A percentile compares a stretch with the other conserved stretches of the same genome.
These are phyloP conservation scores for Priceomyces medius DNA, from an alignment of 805 yeast species.

Conservation along the genomic window DNA sequence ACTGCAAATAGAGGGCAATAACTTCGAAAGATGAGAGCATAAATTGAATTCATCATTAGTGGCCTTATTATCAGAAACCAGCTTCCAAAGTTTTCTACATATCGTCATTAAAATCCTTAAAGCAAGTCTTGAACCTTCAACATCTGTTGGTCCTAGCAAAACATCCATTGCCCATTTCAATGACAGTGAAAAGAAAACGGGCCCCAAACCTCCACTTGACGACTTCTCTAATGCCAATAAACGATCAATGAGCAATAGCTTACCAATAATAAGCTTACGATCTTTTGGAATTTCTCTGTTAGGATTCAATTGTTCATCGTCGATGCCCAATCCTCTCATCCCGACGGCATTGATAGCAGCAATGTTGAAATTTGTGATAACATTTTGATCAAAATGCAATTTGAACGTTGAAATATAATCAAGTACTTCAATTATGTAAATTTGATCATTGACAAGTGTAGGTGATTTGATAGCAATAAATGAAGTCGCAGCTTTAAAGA, in stretches of 20 bases:
- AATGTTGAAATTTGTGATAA: slow-evolving; percentile 41
- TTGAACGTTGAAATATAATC: slow-evolving; percentile 53
- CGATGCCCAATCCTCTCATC: slow-evolving; percentile 52
- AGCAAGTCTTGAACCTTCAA: slow-evolving; percentile 65
- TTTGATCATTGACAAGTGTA: slow-evolving; percentile 57
- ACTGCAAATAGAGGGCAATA: slow-evolving; percentile 53
- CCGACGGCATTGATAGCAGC: slow-evolving; percentile 55
- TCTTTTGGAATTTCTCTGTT: slow-evolving; percentile 39
- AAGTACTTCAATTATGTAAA: slow-evolving; percentile 57
- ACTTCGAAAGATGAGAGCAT: slow-evolving; percentile 49
- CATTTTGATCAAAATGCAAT: slow-evolving; percentile 35
- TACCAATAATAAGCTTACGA: slow-evolving; percentile 54
- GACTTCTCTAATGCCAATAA: slow-evolving; percentile 42
- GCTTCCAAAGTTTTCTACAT: slow-evolving; percentile 38
- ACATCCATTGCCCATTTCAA: slow-evolving; percentile 61
- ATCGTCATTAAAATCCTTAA: slow-evolving; percentile 56
- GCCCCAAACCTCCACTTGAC: slow-evolving; percentile 25
- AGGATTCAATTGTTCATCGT: slow-evolving; percentile 26
- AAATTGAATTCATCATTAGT: slow-evolving; percentile 35
- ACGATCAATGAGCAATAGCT: slow-evolving; percentile 61
- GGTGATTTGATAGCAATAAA: slow-evolving; percentile 51
- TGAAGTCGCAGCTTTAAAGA: slow-evolving; percentile 37
- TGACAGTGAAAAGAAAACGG: slow-evolving; percentile 43
- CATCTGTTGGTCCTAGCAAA: slow-evolving; percentile 48
- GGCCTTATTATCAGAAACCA: slow-evolving; percentile 21